Evolutionary conservation across 768 basidiomycete genomes (phyloP), one percentile per base, ranked within the genome.

Genomic region (Serendipita sp.): DNA sequence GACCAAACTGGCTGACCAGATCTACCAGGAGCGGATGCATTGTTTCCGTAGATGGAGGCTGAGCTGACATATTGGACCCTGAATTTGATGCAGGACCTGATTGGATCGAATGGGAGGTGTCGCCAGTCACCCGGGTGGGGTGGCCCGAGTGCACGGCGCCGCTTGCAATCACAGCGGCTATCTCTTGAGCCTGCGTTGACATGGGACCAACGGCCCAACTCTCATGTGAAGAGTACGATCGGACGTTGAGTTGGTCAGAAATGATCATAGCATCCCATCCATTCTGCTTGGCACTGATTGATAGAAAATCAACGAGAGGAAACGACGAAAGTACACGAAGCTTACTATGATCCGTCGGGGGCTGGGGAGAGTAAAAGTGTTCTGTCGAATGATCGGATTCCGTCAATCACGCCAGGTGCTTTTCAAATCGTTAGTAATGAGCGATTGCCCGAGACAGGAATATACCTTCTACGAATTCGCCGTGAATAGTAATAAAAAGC

Each of bases 231-330:
- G 91, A 89, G 72, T 90, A 95, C n/a, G 77, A 79, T 43, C 93
- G 85, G 62, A 97, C 76, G 41, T 82, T 82, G 73, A 86, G 82
- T 66, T 90, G 83, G 72, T 99, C 96, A 16, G 92, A 96, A 2
- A 97, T 76, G 67, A 98, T 85, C 63, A 83, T 76, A 63, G 91
- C 88, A 56, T 90, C 85, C 96, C 96, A 99, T 13, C 93, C 91
- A 61, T 81, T 83, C 61, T 77, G 67, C 69, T 83, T 85, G 2
- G 95, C 92, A 38, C 93, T 85, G 42, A 33, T 64, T 62, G 42
- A 11, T 13, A 38, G 14, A 16, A 41, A 68, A n/a, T 48, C 45
- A 20, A 67, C 65, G 63, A 26, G 43, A 58, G 41, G 58, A 64
- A 60, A 33, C 61, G 62, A 16, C 66, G 64, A 45, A 60, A 44